Evolutionary conservation across 192 early-diverging fungal genomes (phyloP), one percentile per base, ranked within the genome.

Genomic region (Gaertneriomyces semiglobifer): DNA sequence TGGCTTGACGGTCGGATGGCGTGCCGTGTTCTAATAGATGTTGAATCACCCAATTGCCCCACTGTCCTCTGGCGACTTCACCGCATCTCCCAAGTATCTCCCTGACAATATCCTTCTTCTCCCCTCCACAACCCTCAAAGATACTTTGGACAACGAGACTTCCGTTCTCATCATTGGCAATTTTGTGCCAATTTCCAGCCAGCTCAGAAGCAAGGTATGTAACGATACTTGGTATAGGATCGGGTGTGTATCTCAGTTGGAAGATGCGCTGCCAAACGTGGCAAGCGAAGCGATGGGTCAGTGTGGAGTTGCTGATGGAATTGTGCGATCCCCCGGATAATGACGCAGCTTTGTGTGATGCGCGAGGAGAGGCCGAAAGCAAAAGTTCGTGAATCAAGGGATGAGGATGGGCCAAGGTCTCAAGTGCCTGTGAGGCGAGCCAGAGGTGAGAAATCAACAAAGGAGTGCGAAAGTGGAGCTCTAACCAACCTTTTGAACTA

Each of bases 21-120:
- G 70, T 45, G 3, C 84, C 83, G 56, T 90, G 83, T 62, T 90
- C 89, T 6, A 90, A 74, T 2, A 90, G 73, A 65, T 90, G 89
- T 56, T 90, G 89, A 52, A 89, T 88, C 4, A 90, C 89, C 89
- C 89, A 90, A 71, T 90, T 90, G 12, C 89, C 89, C 89, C 89
- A 90, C 68, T 90, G 89, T 10, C 89, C 81, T 71, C 83, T 84
- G 12, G 89, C 81, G 56, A 90, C 86, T 11, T 81, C 77, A 7
- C 81, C 79, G 18, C 85, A 84, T 11, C 80, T 72, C 7, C 75
- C 74, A 11, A 88, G 66, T 9, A 90, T 80, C 60, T 90, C 89
- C 19, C 79, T 69, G 38, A 90, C 48, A 44, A 89, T 84, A 7
- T 81, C 84, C 3, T 77, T 76, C 78, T 89, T 90, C 33, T 90